phyloP scores from a whole-genome alignment of 345 rosid genomes.

The Eutrema heterophyllum region DNA sequence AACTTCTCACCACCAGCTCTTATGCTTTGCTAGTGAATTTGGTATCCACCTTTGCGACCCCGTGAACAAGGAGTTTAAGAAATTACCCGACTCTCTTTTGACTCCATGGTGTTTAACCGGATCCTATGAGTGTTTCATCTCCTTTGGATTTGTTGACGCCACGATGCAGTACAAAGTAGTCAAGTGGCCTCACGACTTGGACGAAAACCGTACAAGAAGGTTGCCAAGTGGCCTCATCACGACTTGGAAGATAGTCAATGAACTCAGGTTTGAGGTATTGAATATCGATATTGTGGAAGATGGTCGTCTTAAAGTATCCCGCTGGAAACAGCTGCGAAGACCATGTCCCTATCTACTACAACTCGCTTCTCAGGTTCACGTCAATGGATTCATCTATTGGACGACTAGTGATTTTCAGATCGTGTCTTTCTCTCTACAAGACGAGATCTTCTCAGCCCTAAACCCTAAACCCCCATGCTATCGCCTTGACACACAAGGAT shows the following conservation, averaged over 20 bases:
- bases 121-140: not conserved
- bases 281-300: not conserved
- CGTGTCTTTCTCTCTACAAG: not conserved
- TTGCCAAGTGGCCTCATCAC: not conserved
- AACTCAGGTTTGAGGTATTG: not conserved
- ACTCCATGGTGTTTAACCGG: too few relatives aligned
- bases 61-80: too few relatives aligned
- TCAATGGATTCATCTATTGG: not conserved
- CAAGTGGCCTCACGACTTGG: not conserved
- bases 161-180: not conserved
- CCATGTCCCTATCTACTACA: not conserved
- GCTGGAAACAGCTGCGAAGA: not conserved
- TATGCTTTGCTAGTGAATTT: too few relatives aligned
- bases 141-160: constrained; percentile 3
- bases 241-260: not conserved
- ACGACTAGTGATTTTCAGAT: not conserved
- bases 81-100: too few relatives aligned
- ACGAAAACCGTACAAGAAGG: not conserved
- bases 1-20: too few relatives aligned
- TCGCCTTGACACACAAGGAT: too few relatives aligned
- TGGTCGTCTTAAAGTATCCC: not conserved
- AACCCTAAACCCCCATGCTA: too few relatives aligned
- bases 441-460: not conserved
- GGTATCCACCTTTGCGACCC: too few relatives aligned
- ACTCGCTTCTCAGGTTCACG: constrained; percentile 4